Evolutionary conservation across 2,329 filamentous ascomycete species (phyloP), one percentile per base, ranked within the genome.

Genomic region (Whalleya microplaca): DNA sequence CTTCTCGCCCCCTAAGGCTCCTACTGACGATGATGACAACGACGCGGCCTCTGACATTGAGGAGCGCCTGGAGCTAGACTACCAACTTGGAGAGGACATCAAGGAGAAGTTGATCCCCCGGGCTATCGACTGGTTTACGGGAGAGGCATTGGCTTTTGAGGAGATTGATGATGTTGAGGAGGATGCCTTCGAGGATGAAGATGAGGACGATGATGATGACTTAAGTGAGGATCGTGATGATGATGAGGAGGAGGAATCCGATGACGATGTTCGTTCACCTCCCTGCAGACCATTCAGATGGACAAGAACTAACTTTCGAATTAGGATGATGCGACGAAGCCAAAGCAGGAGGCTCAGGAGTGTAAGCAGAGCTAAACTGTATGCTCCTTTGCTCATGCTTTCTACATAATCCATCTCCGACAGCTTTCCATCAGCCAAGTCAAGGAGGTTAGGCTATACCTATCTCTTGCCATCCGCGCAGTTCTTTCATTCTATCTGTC

Each of bases 41-140:
- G 89, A 94, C 65, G 87, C 90, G 58, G 87, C 89, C 53, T 90
- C 88, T 49, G 95, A 99, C 73, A 96, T 99, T 50, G 95, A 99
- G 81, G 93, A 96, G 78, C 93, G 95, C 63, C 86, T 99, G 54
- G 95, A 99, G 81, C 88, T 99, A 50, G 95, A 99, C 79, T 99
- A 98, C 77, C 94, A 98, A 79, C 87, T 99, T 44, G 95, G 95
- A 65, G 95, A 99, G 81, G 95, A 99, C 73, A 97, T 99, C 80
- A 99, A 99, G 82, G 95, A 99, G 85, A 99, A 99, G 82, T 85
- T 99, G 64, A 99, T 99, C 67, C 95, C 95, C 64, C 92, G 94
- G 67, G 95, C 96, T 55, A 95, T 99, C 69, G 95, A 99, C 78
- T 99, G 95, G 95, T 99, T 99, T 76, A 99, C 95, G 51, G 95